Percentiles rank a stretch among this genome's conserved stretches.
Conservation (phyloP, 371 early-diverging fungal species). For the Actinomucor elegans region DNA sequence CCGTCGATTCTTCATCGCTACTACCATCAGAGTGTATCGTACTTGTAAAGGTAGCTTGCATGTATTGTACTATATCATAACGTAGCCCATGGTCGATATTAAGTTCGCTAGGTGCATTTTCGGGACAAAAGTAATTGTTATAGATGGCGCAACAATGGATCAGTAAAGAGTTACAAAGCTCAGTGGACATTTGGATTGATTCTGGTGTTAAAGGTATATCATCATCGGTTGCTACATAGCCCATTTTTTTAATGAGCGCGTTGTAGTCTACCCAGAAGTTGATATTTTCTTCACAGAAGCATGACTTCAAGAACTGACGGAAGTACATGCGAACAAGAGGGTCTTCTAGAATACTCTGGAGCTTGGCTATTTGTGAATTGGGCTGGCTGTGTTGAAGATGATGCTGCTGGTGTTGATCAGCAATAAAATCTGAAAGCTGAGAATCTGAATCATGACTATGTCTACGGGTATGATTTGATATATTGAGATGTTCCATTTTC, state of each 20-base stretch:
- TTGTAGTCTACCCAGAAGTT: slow-evolving; percentile 58
- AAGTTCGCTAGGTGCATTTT: slow-evolving; percentile 49
- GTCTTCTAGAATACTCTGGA: slow-evolving; percentile 60
- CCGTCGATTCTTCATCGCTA: neutral
- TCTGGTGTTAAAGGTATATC: neutral
- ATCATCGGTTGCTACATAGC: slow-evolving; percentile 5
- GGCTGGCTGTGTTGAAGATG: neutral
- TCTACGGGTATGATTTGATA: too few relatives aligned
- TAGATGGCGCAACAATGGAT: slow-evolving; percentile 54
- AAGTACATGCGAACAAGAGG: slow-evolving; percentile 55
- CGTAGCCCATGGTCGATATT: slow-evolving; percentile 55
- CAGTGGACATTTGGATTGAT: neutral
- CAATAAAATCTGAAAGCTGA: neutral
- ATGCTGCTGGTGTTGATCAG: neutral
- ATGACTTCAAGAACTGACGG: slow-evolving; percentile 58
- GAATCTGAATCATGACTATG: neutral
- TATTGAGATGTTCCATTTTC: neutral
- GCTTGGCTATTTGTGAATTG: slow-evolving; percentile 19
- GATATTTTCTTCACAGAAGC: slow-evolving; percentile 66
- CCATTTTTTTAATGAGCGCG: slow-evolving; percentile 27
- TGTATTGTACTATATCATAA: slow-evolving; percentile 35
- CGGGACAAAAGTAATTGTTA: slow-evolving; percentile 55
- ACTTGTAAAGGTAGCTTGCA: slow-evolving; percentile 19
- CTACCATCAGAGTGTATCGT: neutral
- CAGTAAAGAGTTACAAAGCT: slow-evolving; percentile 21